These are phyloP conservation scores for Aspergillus hortae DNA, from an alignment of 2,329 filamentous ascomycete genomes.

Conservation along the genomic window DNA sequence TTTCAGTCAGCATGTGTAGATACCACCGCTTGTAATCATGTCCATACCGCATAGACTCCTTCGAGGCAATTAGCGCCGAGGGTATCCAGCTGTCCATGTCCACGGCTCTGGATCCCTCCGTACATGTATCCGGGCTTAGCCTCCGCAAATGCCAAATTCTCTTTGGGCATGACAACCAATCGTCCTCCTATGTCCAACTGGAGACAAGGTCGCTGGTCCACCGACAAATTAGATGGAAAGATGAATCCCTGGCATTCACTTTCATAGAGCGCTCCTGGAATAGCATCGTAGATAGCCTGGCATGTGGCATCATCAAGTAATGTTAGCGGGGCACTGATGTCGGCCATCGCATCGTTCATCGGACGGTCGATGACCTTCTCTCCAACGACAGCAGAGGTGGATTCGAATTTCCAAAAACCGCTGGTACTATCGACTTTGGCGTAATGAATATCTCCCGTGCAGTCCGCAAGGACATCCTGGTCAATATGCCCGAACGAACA, in stretches of 20 bases:
- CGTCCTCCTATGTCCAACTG: slow-evolving; percentile 61
- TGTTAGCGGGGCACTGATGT: slow-evolving; percentile 68
- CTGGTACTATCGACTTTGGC: slow-evolving; percentile 59
- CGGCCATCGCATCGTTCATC: slow-evolving; percentile 65
- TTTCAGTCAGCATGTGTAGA: no score
- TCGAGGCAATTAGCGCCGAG: slow-evolving; percentile 63
- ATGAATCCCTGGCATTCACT: slow-evolving; percentile 58
- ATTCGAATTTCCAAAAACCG: slow-evolving; percentile 67
- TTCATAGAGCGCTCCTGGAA: slow-evolving; percentile 59
- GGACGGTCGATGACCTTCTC: slow-evolving; percentile 49
- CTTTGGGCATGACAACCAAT: slow-evolving; percentile 59
- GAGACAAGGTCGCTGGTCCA: slow-evolving; percentile 56
- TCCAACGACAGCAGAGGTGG: slow-evolving; percentile 55
- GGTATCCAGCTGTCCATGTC: slow-evolving; percentile 58
- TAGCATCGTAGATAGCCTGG: slow-evolving; percentile 60
- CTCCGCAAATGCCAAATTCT: slow-evolving; percentile 59
- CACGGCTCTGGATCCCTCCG: slow-evolving; percentile 64
- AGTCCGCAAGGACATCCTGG: slow-evolving; percentile 54
- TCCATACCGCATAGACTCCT: slow-evolving; percentile 58
- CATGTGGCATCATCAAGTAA: slow-evolving; percentile 61
- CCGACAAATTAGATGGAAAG: slow-evolving; percentile 54
- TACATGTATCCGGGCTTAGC: slow-evolving; percentile 56
- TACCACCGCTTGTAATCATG: slow-evolving; percentile 5
- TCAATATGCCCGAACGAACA: slow-evolving; percentile 74
- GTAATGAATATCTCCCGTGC: slow-evolving; percentile 56